Evolutionary conservation across 2,329 filamentous ascomycete genomes (phyloP).

Genomic region (Thielaviopsis musarum): DNA sequence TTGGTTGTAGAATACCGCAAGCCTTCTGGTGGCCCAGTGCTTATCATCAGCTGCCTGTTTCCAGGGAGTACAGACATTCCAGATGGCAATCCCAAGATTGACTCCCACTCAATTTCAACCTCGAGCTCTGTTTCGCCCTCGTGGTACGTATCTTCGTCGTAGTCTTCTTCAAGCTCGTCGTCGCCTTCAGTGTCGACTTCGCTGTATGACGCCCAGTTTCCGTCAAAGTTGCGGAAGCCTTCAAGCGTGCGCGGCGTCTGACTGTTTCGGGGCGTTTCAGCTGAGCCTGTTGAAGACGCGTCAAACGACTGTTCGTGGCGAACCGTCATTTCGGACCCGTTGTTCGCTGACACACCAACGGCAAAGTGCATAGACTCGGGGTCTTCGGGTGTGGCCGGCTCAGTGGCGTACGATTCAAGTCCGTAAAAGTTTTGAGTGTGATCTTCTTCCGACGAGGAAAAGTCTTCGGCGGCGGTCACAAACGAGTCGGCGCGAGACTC

Average conservation of each 20-base stretch:
- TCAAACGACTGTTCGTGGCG: neutral
- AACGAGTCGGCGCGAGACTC: conserved; percentile 11
- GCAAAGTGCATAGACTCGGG: conserved; percentile 6
- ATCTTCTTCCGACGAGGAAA: conserved; percentile 11
- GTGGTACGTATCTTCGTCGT: neutral
- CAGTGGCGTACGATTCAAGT: neutral
- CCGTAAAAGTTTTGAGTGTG: conserved; percentile 1
- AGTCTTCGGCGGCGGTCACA: conserved; percentile 12
- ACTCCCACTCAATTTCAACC: conserved; percentile 6
- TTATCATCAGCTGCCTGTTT: neutral
- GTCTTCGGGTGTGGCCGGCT: conserved; percentile 3
- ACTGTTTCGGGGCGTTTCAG: conserved; percentile 1
- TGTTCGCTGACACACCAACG: neutral
- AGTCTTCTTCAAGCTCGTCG: conserved; percentile 1
- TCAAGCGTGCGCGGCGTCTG: conserved; percentile 7
- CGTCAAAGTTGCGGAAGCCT: conserved; percentile 7
- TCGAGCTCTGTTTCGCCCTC: neutral
- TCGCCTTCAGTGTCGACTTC: neutral
- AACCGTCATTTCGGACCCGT: conserved; percentile 2
- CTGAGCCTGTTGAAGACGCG: neutral
- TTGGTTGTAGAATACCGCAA: conserved; percentile 4
- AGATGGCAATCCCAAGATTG: neutral
- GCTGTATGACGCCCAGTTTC: neutral
- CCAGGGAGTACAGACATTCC: neutral
- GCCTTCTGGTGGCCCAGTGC: neutral